Base-by-base conservation (phyloP, 225 moss, liverwort and hornwort genomes). In the Bryum argenteum region DNA sequence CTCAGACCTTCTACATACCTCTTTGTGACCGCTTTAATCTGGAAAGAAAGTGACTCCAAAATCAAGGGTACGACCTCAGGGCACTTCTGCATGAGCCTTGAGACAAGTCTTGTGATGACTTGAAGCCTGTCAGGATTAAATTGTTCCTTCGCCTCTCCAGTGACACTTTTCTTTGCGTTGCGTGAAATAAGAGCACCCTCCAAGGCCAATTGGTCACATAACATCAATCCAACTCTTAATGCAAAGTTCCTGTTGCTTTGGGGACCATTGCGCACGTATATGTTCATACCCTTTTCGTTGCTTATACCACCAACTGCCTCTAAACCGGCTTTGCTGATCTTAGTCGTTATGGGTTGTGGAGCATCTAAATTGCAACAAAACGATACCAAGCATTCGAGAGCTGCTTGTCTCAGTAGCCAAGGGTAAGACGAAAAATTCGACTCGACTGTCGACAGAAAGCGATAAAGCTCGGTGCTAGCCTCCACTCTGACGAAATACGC, bases 191-290 rank as follows among this genome's bases (percentile, higher is more conserved):
- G 75, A 68, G 81, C 79, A 70, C 83, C 83, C 70, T 79, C 81
- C 26, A 90, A 70, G 59, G 92, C 83, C 33, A 92, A 65, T 71
- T 90, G 92, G 79, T 98, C 98, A 70, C 94, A 92, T 43, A 94
- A 69, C 80, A 94, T 80, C 77, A 92, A 85, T 69, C 92, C 89
- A 54, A 89, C 74, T 67, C 94, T 80, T 53, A 64, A 76, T 65
- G 83, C 84, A 48, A 91, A 85, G 67, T 92, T 82, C 48, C 60
- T 65, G 45, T 66, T 65, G 50, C 28, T 72, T 50, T 47, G 77
- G 48, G 75, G 48, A 24, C 55, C 58, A 59, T 70, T 58, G 22
- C 70, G 57, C 33, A 60, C 50, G 48, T 37, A 41, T 58, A 20
- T 41, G 33, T 47, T 71, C 54, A 45, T 24, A 28, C 20, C 58